Percentiles rank a stretch among this genome's conserved stretches.
Evolutionary conservation across 495 filamentous ascomycete genomes (phyloP).

Genomic region (Hyaloscypha variabilis): DNA sequence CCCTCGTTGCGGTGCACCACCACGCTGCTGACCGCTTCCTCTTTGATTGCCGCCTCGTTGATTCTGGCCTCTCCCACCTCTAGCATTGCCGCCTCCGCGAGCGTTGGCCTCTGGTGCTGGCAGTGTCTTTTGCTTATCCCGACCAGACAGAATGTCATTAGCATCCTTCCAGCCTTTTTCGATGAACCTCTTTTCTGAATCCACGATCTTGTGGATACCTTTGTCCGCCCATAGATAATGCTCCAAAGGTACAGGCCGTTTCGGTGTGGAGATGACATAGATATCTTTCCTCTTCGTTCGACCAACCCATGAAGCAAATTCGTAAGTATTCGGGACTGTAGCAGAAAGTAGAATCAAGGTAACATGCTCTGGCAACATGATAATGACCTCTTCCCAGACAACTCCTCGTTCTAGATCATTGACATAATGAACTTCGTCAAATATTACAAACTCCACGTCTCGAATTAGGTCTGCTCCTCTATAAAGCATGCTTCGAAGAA

Average conservation of each 20-base stretch:
- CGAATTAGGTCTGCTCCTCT: constrained; percentile 93
- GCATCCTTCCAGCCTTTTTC: constrained; percentile 95
- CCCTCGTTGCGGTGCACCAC: constrained; percentile 61
- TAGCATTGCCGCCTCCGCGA: constrained; percentile 51
- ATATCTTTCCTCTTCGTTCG: constrained; percentile 98
- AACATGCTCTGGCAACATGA: constrained; percentile 97
- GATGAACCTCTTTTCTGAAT: constrained; percentile 85
- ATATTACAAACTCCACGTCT: constrained; percentile 98
- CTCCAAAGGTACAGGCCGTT: constrained; percentile 91
- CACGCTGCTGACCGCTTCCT: constrained; percentile 52
- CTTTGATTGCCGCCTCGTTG: constrained; percentile 55
- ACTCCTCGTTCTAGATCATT: constrained; percentile 97
- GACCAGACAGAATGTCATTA: constrained; percentile 78
- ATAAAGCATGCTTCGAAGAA: constrained; percentile 97
- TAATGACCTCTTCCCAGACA: constrained; percentile 99
- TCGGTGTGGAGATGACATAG: constrained; percentile 96
- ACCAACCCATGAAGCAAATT: constrained; percentile 98
- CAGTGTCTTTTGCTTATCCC: constrained; percentile 71
- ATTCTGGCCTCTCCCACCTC: constrained; percentile 41
- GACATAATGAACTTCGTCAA: constrained; percentile 98
- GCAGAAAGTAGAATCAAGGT: constrained; percentile 93
- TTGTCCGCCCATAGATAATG: constrained; percentile 96
- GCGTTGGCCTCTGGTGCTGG: constrained; percentile 40
- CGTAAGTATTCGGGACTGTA: constrained; percentile 95
- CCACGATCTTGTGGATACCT: constrained; percentile 91